Base-by-base conservation (phyloP, 139 green algal genomes). In the Micromonas pusilla region DNA sequence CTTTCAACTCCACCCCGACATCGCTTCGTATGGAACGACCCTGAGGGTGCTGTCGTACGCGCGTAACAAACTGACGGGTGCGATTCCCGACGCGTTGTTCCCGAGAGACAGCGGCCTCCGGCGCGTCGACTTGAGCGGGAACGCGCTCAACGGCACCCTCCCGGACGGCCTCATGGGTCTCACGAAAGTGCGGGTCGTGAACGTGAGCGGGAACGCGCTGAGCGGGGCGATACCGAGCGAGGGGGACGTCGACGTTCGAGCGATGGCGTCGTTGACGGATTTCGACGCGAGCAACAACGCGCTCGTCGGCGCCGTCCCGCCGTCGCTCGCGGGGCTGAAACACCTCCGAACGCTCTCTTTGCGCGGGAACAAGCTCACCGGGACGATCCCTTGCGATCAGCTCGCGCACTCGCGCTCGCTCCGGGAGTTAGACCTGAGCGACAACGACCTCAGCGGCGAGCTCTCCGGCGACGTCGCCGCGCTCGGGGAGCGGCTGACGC, bases 41-140 rank as follows among this genome's bases (percentile, higher is more conserved):
- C n/a, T n/a, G n/a, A n/a, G n/a, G n/a, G n/a, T n/a, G n/a, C n/a
- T n/a, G n/a, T n/a, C n/a, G n/a, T n/a, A n/a, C n/a, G n/a, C n/a
- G n/a, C n/a, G n/a, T n/a, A 64, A 76, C 70, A 5, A 45, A 23
- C 33, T 72, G 28, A 72, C 32, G 32, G 65, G 65, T 4, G 21
- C 65, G 4, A 45, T 72, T 20, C 65, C 65, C 45, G 45, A 9
- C 26, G 13, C 13, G 30, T 45, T 33, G 28, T 72, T 72, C 30
- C n/a, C 28, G 4, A 4, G 21, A 4, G 9, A 63, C 23, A 2
- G 13, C 3, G 3, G 33, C 25, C 33, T 76, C 4, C 32, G 39
- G 33, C 70, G 32, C 70, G 23, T 76, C 3, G 70, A 76, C 45
- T 37, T 76, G 21, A 25, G 31, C 20, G 32, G 32, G 19, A 76